phyloP scores from a whole-genome alignment of 257 asterid species.

The Solanum phureja region DNA sequence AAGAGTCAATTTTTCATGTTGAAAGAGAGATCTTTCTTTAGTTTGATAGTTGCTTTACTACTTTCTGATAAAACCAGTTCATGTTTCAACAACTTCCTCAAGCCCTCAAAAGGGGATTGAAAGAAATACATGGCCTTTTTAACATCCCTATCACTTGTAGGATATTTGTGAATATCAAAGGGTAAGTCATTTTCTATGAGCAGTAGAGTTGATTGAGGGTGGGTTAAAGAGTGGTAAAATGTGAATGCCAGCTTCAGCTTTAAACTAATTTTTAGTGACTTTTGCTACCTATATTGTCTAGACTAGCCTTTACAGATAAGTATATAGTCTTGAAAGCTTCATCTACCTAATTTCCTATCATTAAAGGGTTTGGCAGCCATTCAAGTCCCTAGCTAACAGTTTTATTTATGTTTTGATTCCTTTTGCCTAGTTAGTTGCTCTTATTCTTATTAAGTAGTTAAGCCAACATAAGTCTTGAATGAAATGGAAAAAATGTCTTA shows the following conservation, averaged over 20 bases:
- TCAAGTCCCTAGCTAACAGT: background rate
- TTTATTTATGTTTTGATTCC: background rate
- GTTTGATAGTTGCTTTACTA: conserved; percentile 10
- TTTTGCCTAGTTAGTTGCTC: background rate
- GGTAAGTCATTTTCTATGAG: conserved; percentile 27
- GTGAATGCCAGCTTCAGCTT: background rate
- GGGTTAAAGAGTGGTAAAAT: background rate
- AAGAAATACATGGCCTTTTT: conserved; percentile 8
- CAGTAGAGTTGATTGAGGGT: background rate
- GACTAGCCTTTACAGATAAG: background rate
- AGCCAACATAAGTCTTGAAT: background rate
- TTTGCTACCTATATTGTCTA: background rate
- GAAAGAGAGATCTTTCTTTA: conserved; percentile 11
- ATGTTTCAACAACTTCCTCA: conserved; percentile 17
- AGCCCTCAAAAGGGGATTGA: conserved; percentile 17
- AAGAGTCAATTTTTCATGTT: conserved; percentile 23
- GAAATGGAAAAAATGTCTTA: background rate
- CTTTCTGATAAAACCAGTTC: conserved; percentile 10
- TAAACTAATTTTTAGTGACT: background rate
- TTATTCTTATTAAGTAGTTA: background rate
- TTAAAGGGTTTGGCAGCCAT: background rate
- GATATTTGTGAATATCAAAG: conserved; percentile 19
- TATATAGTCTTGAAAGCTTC: background rate
- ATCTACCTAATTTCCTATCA: background rate
- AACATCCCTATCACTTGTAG: conserved; percentile 34